phyloP scores from a whole-genome alignment of 495 filamentous ascomycete genomes.

The Tuber aestivum region DNA sequence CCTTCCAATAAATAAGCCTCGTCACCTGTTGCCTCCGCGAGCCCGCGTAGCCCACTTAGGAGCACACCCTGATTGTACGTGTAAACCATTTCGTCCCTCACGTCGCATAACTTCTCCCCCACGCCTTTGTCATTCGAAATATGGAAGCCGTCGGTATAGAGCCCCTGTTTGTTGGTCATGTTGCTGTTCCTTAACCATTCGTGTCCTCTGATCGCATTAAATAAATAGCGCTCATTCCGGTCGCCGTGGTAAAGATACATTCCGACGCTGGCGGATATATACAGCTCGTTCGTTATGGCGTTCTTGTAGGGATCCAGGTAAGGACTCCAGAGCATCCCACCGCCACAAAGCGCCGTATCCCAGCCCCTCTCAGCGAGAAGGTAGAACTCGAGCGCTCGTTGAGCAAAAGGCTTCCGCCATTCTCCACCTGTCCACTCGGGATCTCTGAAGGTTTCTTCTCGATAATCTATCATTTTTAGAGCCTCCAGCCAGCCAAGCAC shows the following conservation, averaged over 20 bases:
- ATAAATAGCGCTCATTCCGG: constrained; percentile 61
- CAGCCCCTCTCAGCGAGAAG: constrained; percentile 71
- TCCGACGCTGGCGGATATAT: constrained; percentile 68
- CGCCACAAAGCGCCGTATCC: constrained; percentile 74
- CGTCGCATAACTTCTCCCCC: constrained; percentile 65
- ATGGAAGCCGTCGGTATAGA: constrained; percentile 89
- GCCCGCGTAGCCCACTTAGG: constrained; percentile 73
- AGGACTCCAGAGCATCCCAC: constrained; percentile 92
- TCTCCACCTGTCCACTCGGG: constrained; percentile 66
- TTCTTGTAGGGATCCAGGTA: constrained; percentile 85
- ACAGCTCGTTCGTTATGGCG: constrained; percentile 93
- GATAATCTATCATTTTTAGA: constrained; percentile 22
- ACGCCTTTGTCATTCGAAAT: constrained; percentile 48
- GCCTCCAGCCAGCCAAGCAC: constrained; percentile 74
- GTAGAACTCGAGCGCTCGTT: constrained; percentile 84
- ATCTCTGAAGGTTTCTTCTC: constrained; percentile 7
- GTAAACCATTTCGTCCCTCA: constrained; percentile 80
- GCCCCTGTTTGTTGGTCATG: constrained; percentile 73
- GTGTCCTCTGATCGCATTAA: constrained; percentile 70
- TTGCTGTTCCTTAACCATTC: constrained; percentile 68
- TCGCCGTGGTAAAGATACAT: constrained; percentile 89
- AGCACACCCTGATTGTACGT: constrained; percentile 96
- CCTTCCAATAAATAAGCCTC: constrained; percentile 68
- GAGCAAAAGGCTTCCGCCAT: constrained; percentile 74
- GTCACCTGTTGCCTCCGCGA: constrained; percentile 68